phyloP scores from a whole-genome alignment of 1,284 basidiomycete genomes.

The Leucoagaricus sp. region DNA sequence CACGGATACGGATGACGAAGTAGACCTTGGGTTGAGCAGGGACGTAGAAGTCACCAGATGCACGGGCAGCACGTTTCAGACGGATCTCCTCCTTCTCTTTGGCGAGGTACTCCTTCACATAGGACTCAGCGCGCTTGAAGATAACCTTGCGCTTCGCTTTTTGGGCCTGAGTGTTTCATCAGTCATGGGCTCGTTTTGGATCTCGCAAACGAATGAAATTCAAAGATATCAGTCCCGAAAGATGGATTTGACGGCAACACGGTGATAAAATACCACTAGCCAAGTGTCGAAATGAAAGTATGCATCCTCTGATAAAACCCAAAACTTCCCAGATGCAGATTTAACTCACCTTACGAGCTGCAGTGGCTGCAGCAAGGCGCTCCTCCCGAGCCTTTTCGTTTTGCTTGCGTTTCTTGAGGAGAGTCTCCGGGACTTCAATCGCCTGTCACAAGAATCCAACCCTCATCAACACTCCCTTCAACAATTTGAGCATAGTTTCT shows the following conservation, averaged over 20 bases:
- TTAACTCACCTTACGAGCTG: slow-evolving; percentile 87
- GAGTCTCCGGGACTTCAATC: slow-evolving; percentile 96
- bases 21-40: slow-evolving; percentile 96
- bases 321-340: slow-evolving; percentile 4
- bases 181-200: slow-evolving; percentile 12
- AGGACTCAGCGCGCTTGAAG: slow-evolving; percentile 99
- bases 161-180: slow-evolving; percentile 58
- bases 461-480: slow-evolving; percentile 16
- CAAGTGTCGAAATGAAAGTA: slow-evolving; percentile 65
- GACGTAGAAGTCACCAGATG: slow-evolving; percentile 96
- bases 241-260: slow-evolving; percentile 93
- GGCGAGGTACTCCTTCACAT: slow-evolving; percentile 94
- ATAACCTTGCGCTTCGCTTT: slow-evolving; percentile 95
- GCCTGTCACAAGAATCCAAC: slow-evolving; percentile 46
- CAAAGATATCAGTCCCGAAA: slow-evolving; percentile 85
- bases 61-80: slow-evolving; percentile 90
- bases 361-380: slow-evolving; percentile 82
- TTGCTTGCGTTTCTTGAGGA: slow-evolving; percentile 99
- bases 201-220: slow-evolving; percentile 15
- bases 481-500: slow-evolving; percentile 20
- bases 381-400: slow-evolving; percentile 98
- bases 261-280: slow-evolving; percentile 63
- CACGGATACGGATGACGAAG: slow-evolving; percentile 97
- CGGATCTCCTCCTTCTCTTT: slow-evolving; percentile 98
- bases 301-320: slow-evolving; percentile 68